Percentiles rank a stretch among this genome's conserved stretches.
These are phyloP conservation scores for Paraphaeosphaeria sporulosa DNA, from an alignment of 2,329 filamentous ascomycete genomes.

Conservation along the genomic window DNA sequence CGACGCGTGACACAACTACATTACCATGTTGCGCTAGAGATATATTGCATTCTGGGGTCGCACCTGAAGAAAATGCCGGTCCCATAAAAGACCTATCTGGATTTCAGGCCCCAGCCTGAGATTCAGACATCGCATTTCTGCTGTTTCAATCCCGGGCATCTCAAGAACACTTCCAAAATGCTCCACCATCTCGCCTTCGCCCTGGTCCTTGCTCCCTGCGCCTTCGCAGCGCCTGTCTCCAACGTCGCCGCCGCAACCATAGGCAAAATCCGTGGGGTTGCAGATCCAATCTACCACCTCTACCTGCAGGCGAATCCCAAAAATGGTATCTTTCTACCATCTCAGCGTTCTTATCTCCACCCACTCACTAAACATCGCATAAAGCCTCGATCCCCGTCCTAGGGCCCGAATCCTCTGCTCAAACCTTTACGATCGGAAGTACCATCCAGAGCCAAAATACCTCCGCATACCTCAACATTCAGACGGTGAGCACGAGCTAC, in stretches of 20 bases:
- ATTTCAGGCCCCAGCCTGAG: background rate
- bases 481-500: conserved; percentile 57
- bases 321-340: conserved; percentile 41
- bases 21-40: conserved; percentile 1
- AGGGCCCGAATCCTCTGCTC: conserved; percentile 59
- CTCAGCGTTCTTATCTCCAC: background rate
- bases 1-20: conserved; percentile 15
- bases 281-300: conserved; percentile 60
- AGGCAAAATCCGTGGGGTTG: conserved; percentile 60
- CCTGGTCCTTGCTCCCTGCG: conserved; percentile 14
- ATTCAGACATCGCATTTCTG: background rate
- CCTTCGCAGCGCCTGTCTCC: conserved; percentile 22
- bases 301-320: conserved; percentile 59
- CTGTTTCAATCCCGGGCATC: no score
- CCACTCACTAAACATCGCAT: background rate
- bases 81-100: conserved; percentile 9
- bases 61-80: background rate
- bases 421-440: conserved; percentile 59
- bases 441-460: conserved; percentile 61
- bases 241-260: conserved; percentile 49
- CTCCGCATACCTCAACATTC: conserved; percentile 58
- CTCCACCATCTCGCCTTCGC: conserved; percentile 1
- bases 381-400: conserved; percentile 56
- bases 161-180: conserved; percentile 2
- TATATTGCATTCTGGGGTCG: conserved; percentile 6